Base-by-base conservation (phyloP, 2,329 filamentous ascomycete species). In the Parascedosporium putredinis region DNA sequence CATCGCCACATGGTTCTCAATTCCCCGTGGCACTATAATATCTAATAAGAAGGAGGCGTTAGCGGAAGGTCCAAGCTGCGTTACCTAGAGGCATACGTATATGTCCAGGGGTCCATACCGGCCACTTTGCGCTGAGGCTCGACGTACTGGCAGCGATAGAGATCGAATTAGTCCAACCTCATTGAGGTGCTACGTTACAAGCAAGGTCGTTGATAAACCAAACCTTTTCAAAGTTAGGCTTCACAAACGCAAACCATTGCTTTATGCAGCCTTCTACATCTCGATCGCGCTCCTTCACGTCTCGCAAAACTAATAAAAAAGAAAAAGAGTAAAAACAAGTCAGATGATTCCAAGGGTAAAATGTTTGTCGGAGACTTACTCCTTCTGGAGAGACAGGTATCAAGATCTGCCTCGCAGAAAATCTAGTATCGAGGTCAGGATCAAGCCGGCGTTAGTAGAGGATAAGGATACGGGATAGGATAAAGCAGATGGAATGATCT, bases 201-300 rank as follows among this genome's bases (percentile, higher is more conserved):
- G n/a, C n/a, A n/a, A n/a, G n/a, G n/a, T n/a, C n/a, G n/a, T n/a
- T n/a, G 27, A 40, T 8, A 20, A 14, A 8, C 18, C 59, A 50
- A 60, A 75, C 76, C 67, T 85, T 88, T 64, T 91, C 86, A 59
- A 94, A 97, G 61, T 97, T 97, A 3, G 93, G 93, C 67, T 98
- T 98, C 40, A 98, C 93, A 62, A 86, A 98, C 9, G 71, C 72
- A 64, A 97, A 96, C 93, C 93, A 98, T 65, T 98, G 93, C 67
- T 97, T 97, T 64, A 98, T 90, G 60, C 90, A 91, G 36, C 93
- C 93, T 62, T 96, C 86, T 51, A 97, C 86, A 60, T 95, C 91
- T 61, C 93, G 79, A 3, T 87, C 91, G 59, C 93, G 82, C 59
- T 95, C 88, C 58, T 81, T 81, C 20, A 97, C 88, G 67, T 98